These are phyloP conservation scores for Leucaena leucocephala DNA, from an alignment of 306 rosid genomes.

Conservation along the genomic window DNA sequence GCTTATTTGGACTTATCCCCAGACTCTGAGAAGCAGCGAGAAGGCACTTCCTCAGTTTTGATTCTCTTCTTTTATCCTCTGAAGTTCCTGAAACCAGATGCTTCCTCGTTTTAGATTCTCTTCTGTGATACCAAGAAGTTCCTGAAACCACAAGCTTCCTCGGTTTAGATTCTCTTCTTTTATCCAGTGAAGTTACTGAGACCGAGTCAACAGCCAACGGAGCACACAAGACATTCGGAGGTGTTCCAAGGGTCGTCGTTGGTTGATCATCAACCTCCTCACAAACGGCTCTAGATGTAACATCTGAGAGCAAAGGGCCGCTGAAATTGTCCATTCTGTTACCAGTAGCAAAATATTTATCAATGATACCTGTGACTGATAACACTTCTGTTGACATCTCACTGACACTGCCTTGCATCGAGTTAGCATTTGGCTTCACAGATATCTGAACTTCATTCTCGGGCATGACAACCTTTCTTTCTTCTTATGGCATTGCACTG, in stretches of 20 bases:
- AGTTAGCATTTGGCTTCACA: conserved; percentile 35
- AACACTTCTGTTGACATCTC: conserved; percentile 61
- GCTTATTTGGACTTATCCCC: conserved; percentile 48
- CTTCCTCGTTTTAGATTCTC: conserved; percentile 44
- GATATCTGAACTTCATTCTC: conserved; percentile 39
- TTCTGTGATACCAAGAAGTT: conserved; percentile 24
- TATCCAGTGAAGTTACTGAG: conserved; percentile 33
- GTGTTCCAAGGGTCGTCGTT: conserved; percentile 34
- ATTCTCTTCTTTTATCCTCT: conserved; percentile 31
- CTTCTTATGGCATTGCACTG: conserved; percentile 30
- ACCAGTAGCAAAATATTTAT: conserved; percentile 51
- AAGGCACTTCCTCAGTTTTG: conserved; percentile 59
- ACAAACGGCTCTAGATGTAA: conserved; percentile 46
- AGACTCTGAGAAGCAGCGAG: conserved; percentile 62
- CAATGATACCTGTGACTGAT: conserved; percentile 68
- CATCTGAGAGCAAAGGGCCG: conserved; percentile 49
- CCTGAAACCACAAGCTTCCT: conserved; percentile 33
- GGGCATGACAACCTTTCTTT: conserved; percentile 19
- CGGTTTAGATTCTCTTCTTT: conserved; percentile 41
- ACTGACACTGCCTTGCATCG: conserved; percentile 44
- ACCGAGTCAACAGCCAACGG: conserved; percentile 36
- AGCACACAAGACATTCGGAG: conserved; percentile 37
- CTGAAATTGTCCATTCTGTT: conserved; percentile 38
- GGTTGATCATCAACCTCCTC: conserved; percentile 42
- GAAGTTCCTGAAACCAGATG: not conserved